Conservation (phyloP, 805 yeast species). For the Lipomyces yamadae region DNA sequence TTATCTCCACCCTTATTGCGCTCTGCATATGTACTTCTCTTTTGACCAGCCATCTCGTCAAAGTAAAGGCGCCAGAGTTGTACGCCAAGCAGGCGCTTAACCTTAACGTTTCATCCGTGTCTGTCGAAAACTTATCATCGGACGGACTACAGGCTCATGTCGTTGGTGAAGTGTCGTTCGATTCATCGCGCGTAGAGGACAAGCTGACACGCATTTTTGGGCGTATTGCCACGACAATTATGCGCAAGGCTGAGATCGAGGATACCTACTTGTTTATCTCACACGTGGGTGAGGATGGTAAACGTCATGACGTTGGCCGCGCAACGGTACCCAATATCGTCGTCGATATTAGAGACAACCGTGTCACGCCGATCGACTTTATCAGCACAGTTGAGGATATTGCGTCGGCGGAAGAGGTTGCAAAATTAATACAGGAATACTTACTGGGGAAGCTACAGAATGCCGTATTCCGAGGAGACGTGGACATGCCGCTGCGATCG, state of each 20-base stretch:
- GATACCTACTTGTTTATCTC: slow-evolving; percentile 29
- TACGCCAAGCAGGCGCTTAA: slow-evolving; percentile 33
- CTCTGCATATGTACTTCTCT: slow-evolving; percentile 14
- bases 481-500: slow-evolving; percentile 29
- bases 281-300: slow-evolving; percentile 24
- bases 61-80: slow-evolving; percentile 20
- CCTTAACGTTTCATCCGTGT: slow-evolving; percentile 28
- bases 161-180: slow-evolving; percentile 32
- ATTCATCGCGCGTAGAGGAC: slow-evolving; percentile 32
- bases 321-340: slow-evolving; percentile 36
- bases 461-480: slow-evolving; percentile 34
- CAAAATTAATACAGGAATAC: slow-evolving; percentile 30
- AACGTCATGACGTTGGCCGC: slow-evolving; percentile 21
- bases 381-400: slow-evolving; percentile 31
- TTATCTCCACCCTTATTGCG: slow-evolving; percentile 12
- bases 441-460: slow-evolving; percentile 21
- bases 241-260: slow-evolving; percentile 33
- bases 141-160: slow-evolving; percentile 28
- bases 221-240: slow-evolving; percentile 32
- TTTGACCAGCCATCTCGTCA: slow-evolving; percentile 15
- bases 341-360: slow-evolving; percentile 35
- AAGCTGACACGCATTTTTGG: slow-evolving; percentile 26
- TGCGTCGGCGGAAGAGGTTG: slow-evolving; percentile 31
- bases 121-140: slow-evolving; percentile 25
- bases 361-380: slow-evolving; percentile 32